Base-by-base conservation (phyloP, 176 grass and related monocot genomes). In the Triticum urartu region DNA sequence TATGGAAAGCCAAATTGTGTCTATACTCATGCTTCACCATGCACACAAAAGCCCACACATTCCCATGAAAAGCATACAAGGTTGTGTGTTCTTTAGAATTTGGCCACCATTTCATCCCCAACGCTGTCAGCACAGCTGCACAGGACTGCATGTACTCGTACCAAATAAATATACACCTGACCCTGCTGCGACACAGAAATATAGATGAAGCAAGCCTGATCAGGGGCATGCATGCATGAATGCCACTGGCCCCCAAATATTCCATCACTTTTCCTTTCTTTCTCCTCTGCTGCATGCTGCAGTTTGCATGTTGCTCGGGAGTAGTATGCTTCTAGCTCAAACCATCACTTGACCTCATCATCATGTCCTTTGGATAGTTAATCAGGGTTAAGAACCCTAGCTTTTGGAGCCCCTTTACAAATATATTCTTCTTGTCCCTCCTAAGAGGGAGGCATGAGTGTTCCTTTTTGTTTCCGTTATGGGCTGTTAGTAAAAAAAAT, bases 341-440 rank as follows among this genome's bases (percentile, higher is more conserved):
- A 61, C 64, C 84, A 79, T 86, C 62, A 84, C 10, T 42, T n/a
- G 45, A 17, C 47, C 47, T 47, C 71, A 84, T 91, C 81, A 91
- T 91, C 81, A 30, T 81, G 85, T 87, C 81, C 20, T 79, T 68
- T 48, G 85, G 74, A 87, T 80, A 90, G 79, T 74, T 87, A 91
- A 87, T 69, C 36, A 43, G 13, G 28, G 68, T 81, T 87, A 80
- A 48, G 74, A 75, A 81, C 24, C 18, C 35, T 81, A 13, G 25
- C 81, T 59, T 83, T 83, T 83, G 64, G 72, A 86, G 25, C 72
- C 85, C 47, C 85, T 84, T 84, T 77, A 45, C 69, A 88, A 75
- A 84, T 54, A 91, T 91, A 91, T 88, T 81, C 85, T 35, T 52
- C 85, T 52, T 91, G 89, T 87, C 89, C 85, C 80, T 87, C 75